A percentile compares a stretch with the other conserved stretches of the same genome.
phyloP scores from a whole-genome alignment of 306 rosid genomes.

The Gastrolobium villosum region DNA sequence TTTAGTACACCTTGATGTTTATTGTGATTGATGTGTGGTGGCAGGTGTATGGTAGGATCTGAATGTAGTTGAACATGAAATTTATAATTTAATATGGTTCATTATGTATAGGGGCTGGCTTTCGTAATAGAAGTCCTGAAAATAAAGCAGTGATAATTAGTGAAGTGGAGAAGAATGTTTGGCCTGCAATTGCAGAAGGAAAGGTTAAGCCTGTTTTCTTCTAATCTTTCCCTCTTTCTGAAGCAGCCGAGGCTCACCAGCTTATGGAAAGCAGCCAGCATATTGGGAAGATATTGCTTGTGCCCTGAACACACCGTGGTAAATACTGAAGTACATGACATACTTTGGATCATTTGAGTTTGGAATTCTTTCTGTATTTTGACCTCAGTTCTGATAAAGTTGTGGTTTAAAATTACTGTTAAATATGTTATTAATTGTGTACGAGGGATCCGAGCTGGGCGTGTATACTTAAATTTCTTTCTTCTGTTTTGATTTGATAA shows the following conservation, averaged over 20 bases:
- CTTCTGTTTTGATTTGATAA: not conserved
- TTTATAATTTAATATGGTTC: not conserved
- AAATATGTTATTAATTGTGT: not conserved
- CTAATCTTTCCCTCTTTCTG: slow-evolving; percentile 61
- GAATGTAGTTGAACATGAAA: not conserved
- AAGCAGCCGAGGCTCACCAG: slow-evolving; percentile 73
- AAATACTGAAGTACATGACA: too few species aligned
- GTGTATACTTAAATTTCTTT: not conserved
- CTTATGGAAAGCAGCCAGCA: slow-evolving; percentile 72
- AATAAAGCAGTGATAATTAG: slow-evolving; percentile 68
- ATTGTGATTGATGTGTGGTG: slow-evolving; percentile 18
- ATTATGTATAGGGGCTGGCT: slow-evolving; percentile 67
- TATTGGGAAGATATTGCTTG: slow-evolving; percentile 75
- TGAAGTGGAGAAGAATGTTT: slow-evolving; percentile 81
- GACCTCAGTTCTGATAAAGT: not conserved
- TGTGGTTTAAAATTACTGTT: not conserved
- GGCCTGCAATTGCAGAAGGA: slow-evolving; percentile 79
- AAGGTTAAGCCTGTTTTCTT: slow-evolving; percentile 69
- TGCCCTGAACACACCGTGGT: slow-evolving; percentile 47
- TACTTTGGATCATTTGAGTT: not conserved
- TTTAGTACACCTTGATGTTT: not conserved
- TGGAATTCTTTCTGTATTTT: not conserved
- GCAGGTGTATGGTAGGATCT: slow-evolving; percentile 41
- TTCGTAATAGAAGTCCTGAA: slow-evolving; percentile 63
- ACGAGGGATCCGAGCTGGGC: not conserved